Conservation (phyloP, 139 green algal genomes). For the Zygnema circumcarinatum region DNA sequence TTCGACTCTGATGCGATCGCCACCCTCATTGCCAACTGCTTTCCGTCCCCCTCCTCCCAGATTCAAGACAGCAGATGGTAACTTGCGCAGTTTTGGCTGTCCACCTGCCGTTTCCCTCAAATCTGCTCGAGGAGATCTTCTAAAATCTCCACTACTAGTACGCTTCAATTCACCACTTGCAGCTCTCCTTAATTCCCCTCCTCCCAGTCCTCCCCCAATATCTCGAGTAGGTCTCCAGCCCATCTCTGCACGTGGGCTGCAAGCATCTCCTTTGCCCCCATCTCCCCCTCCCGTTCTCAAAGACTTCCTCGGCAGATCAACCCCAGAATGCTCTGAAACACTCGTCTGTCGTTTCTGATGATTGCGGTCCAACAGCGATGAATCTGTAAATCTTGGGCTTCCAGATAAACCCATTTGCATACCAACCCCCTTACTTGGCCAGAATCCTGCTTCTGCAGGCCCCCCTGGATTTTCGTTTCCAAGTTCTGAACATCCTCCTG, state of each 20-base stretch:
- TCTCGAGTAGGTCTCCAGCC: neutral
- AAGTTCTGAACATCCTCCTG: neutral
- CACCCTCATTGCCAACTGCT: neutral
- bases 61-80: slow-evolving; percentile 1
- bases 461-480: neutral
- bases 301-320: neutral
- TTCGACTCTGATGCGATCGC: neutral
- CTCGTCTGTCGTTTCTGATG: neutral
- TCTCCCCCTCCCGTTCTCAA: neutral
- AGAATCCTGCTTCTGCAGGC: neutral
- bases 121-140: neutral
- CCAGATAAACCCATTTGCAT: too few species aligned
- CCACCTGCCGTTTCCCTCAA: neutral
- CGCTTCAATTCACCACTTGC: neutral
- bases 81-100: neutral
- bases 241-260: neutral
- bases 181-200: neutral
- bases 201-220: neutral
- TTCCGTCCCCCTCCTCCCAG: neutral
- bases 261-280: neutral
- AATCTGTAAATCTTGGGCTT: neutral
- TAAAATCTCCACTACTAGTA: slow-evolving; percentile 16
- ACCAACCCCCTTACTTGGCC: neutral
- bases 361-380: neutral
- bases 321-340: neutral